These are phyloP conservation scores for Fusarium verticillioides DNA, from an alignment of 2,329 filamentous ascomycete species.

Conservation along the genomic window DNA sequence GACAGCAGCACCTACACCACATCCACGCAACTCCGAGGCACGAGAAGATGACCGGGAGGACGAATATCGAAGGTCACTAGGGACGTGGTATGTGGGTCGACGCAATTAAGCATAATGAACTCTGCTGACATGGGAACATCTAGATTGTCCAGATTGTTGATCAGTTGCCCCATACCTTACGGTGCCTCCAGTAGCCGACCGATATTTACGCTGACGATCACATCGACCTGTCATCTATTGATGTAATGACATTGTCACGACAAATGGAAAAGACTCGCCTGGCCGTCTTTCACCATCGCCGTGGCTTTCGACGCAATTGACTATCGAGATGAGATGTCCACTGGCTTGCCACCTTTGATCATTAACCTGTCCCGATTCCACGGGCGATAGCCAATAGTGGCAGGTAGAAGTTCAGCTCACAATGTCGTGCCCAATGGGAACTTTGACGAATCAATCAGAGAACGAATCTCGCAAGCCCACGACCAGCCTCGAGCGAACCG, in stretches of 20 bases:
- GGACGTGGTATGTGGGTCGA: slow-evolving; percentile 26
- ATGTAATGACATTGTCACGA: not conserved
- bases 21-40: not conserved
- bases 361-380: not conserved
- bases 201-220: not conserved
- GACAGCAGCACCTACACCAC: not conserved
- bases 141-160: slow-evolving; percentile 16
- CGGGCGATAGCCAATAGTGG: slow-evolving; percentile 20
- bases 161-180: not conserved
- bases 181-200: not conserved
- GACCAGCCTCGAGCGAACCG: slow-evolving; percentile 11
- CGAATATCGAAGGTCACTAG: slow-evolving; percentile 1
- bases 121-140: slow-evolving; percentile 16
- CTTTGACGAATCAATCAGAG: slow-evolving; percentile 8
- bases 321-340: slow-evolving; percentile 5
- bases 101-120: slow-evolving; percentile 33
- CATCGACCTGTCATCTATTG: slow-evolving; percentile 17
- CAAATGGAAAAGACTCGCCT: not conserved
- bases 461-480: slow-evolving; percentile 6
- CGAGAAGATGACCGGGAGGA: not conserved
- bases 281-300: slow-evolving; percentile 37
- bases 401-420: slow-evolving; percentile 19
- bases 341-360: not conserved
- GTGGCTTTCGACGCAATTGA: slow-evolving; percentile 39
- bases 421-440: slow-evolving; percentile 25